Base-by-base conservation (phyloP, 176 grass and related monocot species). In the Sorghum bicolor region DNA sequence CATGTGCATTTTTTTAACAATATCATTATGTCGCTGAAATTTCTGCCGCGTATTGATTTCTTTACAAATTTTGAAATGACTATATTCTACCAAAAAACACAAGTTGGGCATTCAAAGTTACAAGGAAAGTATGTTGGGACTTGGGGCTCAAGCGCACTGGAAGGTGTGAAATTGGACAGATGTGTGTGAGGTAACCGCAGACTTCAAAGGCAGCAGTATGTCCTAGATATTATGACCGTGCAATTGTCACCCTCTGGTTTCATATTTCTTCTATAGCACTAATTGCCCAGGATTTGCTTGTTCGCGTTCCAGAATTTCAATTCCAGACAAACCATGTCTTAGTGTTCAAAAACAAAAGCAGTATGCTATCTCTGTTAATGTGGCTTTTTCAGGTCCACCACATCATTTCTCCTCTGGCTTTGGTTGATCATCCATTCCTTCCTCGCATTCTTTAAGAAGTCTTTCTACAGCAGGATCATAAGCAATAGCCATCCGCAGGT, bases 381-480 rank as follows among this genome's bases (percentile, higher is more conserved):
- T 13, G 50, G 66, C 63, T 29, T 61, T 70, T 86, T 74, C 52
- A 70, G 19, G 71, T 64, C 32, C 19, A 66, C 10, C n/a, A 75
- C 37, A 36, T 85, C 78, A 72, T 3, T 69, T 72, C 25, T 70
- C 38, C 24, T 31, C 77, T 70, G 83, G 64, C 41, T 85, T 74
- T 6, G 17, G 5, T 26, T 76, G 8, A 77, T 86, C 64, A 52
- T 89, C 80, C 74, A 80, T 87, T 72, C 57, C 52, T 30, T 92
- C 92, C 72, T 94, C 90, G 5, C 92, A 94, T 87, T 97, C 86
- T 72, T 92, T 91, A 14, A 92, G n/a, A 75, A 82, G 79, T 31
- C 43, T 83, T 80, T 87, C 64, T 67, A 81, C 70, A 28, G 32
- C 37, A 40, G 94, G 94, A 86, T 97, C 94, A 79, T 97, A 97